These are phyloP conservation scores for Pyracantha coccinea DNA, from an alignment of 331 rosid species.

Conservation along the genomic window DNA sequence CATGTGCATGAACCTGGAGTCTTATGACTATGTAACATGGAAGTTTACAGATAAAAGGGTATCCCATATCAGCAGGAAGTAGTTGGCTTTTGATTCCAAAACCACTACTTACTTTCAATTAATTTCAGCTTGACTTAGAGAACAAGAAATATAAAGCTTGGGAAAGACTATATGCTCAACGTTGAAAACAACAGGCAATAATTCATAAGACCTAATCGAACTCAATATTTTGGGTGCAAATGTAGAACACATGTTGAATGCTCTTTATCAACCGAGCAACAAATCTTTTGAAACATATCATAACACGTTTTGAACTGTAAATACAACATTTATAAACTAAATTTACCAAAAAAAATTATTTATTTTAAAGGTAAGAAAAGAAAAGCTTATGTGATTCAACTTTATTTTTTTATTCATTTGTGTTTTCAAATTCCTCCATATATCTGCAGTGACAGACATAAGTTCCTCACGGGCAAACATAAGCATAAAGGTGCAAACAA, in stretches of 20 bases:
- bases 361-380: neutral
- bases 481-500: neutral
- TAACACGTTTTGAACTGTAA: no score
- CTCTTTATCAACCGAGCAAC: no score
- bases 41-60: neutral
- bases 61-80: neutral
- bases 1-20: constrained; percentile 1
- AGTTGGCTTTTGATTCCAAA: constrained; percentile 16
- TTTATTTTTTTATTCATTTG: neutral
- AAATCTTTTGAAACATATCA: no score
- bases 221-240: no score
- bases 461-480: neutral
- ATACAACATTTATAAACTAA: neutral
- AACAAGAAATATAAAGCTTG: neutral
- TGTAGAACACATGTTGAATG: no score
- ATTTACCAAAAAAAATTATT: neutral
- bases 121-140: constrained; percentile 10
- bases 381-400: neutral
- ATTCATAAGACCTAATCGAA: no score
- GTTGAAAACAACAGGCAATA: neutral
- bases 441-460: neutral
- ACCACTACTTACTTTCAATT: neutral
- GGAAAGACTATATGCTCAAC: neutral
- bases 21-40: neutral
- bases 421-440: neutral